Percentiles rank a stretch among this genome's conserved stretches.
Evolutionary conservation across 305 asterid species (phyloP).

Genomic region (Fraxinus greggii): DNA sequence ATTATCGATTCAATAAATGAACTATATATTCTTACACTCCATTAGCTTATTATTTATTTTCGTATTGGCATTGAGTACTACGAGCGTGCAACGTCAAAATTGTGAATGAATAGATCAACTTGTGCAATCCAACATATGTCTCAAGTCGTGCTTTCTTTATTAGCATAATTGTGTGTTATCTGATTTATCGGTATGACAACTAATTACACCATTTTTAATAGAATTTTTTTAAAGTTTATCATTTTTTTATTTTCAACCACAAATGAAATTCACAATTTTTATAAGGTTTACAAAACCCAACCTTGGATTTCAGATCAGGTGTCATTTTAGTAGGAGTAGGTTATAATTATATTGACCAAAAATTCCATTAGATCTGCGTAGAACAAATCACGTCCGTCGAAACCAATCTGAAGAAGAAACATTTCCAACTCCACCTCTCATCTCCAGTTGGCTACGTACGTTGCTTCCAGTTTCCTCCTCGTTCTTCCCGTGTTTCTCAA

Average conservation of each 20-base stretch:
- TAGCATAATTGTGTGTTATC: too few relatives aligned
- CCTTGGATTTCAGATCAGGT: not conserved
- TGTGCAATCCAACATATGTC: not conserved
- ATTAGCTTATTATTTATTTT: not conserved
- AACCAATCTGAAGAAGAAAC: not conserved
- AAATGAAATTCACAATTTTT: not conserved
- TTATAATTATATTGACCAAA: not conserved
- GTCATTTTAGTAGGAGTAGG: not conserved
- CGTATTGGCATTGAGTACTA: not conserved
- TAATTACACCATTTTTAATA: too few relatives aligned
- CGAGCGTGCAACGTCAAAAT: not conserved
- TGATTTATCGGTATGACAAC: too few relatives aligned
- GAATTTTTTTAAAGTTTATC: too few relatives aligned
- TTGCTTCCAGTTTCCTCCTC: slow-evolving; percentile 1
- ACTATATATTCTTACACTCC: not conserved
- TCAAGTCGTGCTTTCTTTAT: not conserved
- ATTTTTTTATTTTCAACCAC: not conserved
- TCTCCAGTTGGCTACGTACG: not conserved
- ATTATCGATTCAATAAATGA: not conserved
- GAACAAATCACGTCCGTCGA: not conserved
- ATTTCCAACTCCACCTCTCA: not conserved
- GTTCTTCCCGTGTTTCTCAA: slow-evolving; percentile 1
- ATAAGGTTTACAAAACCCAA: not conserved
- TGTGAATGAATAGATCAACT: not conserved
- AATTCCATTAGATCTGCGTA: not conserved